Base-by-base conservation (phyloP, 164 flowering plant species). In the Tinospora cordifolia region DNA sequence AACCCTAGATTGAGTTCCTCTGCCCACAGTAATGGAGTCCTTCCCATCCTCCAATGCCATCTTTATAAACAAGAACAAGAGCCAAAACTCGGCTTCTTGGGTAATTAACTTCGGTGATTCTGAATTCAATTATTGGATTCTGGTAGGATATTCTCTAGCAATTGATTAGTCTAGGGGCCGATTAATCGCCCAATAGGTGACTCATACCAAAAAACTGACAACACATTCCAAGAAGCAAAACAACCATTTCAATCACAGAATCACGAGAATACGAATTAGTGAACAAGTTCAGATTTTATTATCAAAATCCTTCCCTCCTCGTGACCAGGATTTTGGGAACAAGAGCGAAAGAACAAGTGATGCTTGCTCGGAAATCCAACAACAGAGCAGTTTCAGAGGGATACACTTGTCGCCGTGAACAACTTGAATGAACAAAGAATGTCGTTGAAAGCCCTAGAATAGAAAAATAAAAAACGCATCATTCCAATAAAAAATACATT, bases 31-130 rank as follows among this genome's bases (percentile, higher is more conserved):
- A 38, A 38, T 39, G 14, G 77, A 54, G 44, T 83, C 90, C 76
- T 89, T 87, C 10, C 86, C 87, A 71, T 86, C 89, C 79, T 86
- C 89, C 70, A 78, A 10, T 19, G 78, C 76, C 86, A 84, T 79
- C 72, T 69, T 73, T 22, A 69, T 39, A 36, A 10, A 68, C 36
- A 30, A 30, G 36, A 68, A 19, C 1, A 5, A 12, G 34, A 40
- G 3, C 36, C 17, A 46, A 57, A 63, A 62, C 30, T 69, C 70
- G 68, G 21, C 21, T 65, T 71, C 74, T 73, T 38, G 65, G 65
- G 5, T 59, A 54, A 24, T 54, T 44, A 19, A 13, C 54, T 58
- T 49, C 63, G 19, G 51, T 24, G 51, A 47, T 38, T 62, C 21
- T 59, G 58, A 65, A 75, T 47, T 57, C 19, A 12, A 57, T 8